A percentile compares a stretch with the other conserved stretches of the same genome.
Evolutionary conservation across 75 land plant species (phyloP).

Genomic region (Chamaecyparis obtusa): DNA sequence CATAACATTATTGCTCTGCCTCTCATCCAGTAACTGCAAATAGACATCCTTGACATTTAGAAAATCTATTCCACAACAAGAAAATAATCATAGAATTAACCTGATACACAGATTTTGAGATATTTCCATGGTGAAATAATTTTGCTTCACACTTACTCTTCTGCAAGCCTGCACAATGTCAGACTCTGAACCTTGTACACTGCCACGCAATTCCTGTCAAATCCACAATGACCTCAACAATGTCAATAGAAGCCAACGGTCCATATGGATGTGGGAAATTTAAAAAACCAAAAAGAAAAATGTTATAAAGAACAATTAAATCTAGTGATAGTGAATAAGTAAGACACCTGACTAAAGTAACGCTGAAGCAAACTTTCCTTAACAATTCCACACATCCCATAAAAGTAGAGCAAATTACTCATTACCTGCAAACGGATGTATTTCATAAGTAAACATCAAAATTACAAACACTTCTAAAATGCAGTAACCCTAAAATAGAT

Average conservation of each 20-base stretch:
- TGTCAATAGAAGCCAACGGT: neutral
- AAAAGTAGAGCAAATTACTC: slow-evolving; percentile 79
- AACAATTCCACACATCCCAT: slow-evolving; percentile 83
- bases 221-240: neutral
- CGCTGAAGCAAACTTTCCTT: slow-evolving; percentile 80
- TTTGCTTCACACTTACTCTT: slow-evolving; percentile 39
- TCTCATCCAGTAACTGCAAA: slow-evolving; percentile 79
- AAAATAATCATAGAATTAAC: neutral
- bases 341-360: slow-evolving; percentile 86
- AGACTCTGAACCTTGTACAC: slow-evolving; percentile 48
- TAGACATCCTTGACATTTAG: neutral
- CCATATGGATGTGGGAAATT: neutral
- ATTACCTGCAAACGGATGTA: slow-evolving; percentile 51
- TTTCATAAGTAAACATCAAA: neutral
- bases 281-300: neutral
- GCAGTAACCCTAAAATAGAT: neutral
- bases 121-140: neutral
- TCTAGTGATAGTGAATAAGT: neutral
- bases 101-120: neutral
- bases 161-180: slow-evolving; percentile 72
- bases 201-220: slow-evolving; percentile 55
- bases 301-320: neutral
- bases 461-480: neutral
- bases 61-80: neutral
- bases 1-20: slow-evolving; percentile 71